A percentile compares a stretch with the other conserved stretches of the same genome.
Evolutionary conservation across 2,329 filamentous ascomycete genomes (phyloP).

Genomic region (Exserohilum rostratum): DNA sequence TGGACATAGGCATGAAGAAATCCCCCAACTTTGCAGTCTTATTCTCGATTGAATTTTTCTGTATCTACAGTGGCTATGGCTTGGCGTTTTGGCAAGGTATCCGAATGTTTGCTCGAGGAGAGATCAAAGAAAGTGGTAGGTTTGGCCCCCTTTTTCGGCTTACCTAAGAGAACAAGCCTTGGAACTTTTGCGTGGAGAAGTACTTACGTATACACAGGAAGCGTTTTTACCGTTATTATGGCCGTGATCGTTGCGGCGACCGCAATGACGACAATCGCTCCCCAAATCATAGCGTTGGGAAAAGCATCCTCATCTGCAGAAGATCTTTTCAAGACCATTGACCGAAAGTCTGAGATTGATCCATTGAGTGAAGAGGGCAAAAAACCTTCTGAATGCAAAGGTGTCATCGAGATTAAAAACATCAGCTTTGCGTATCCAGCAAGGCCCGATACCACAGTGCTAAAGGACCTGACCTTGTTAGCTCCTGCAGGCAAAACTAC

Average conservation of each 20-base stretch:
- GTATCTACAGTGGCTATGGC: conserved; percentile 54
- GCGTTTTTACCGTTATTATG: conserved; percentile 40
- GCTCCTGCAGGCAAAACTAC: conserved; percentile 91
- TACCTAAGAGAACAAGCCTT: conserved; percentile 10
- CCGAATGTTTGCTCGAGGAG: conserved; percentile 61
- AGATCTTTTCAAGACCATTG: conserved; percentile 64
- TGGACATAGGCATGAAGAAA: conserved; percentile 54
- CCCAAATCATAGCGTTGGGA: conserved; percentile 77
- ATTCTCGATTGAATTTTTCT: conserved; percentile 53
- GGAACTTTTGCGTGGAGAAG: neutral
- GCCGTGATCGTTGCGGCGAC: conserved; percentile 56
- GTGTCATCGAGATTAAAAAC: conserved; percentile 74
- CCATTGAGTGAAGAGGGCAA: conserved; percentile 33
- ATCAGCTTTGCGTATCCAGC: conserved; percentile 94
- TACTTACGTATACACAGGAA: conserved; percentile 7
- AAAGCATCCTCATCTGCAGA: conserved; percentile 43
- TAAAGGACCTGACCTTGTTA: conserved; percentile 77
- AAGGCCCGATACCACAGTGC: conserved; percentile 83
- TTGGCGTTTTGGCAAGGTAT: conserved; percentile 56
- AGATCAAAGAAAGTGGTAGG: conserved; percentile 56
- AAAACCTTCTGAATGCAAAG: conserved; percentile 28
- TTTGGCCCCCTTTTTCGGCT: too few relatives aligned
- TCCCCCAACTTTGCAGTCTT: conserved; percentile 51
- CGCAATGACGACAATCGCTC: conserved; percentile 83
- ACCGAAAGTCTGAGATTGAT: conserved; percentile 81